Percentiles rank a stretch among this genome's conserved stretches.
These are phyloP conservation scores for Conticribra guillardii DNA, from an alignment of 108 stramenopile species.

Conservation along the genomic window DNA sequence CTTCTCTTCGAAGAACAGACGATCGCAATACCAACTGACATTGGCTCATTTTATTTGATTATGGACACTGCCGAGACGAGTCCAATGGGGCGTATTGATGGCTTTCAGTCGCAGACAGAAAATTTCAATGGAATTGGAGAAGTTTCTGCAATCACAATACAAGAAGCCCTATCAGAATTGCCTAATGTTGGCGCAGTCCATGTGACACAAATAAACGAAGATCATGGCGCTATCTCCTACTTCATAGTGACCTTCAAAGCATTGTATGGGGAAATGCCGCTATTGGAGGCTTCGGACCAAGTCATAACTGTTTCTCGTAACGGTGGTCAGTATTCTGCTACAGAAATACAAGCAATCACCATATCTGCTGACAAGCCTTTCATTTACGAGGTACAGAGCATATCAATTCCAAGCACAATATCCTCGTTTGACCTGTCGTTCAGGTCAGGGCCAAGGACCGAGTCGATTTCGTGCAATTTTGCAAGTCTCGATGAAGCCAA, in stretches of 20 bases:
- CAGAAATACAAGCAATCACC: conserved; percentile 82
- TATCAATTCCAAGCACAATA: conserved; percentile 17
- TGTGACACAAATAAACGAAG: conserved; percentile 41
- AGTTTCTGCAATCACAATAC: conserved; percentile 35
- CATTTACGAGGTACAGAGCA: conserved; percentile 64
- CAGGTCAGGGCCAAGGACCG: conserved; percentile 16
- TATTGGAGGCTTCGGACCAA: conserved; percentile 43
- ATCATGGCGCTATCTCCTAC: conserved; percentile 15
- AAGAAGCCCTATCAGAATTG: conserved; percentile 56
- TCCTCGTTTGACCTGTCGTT: conserved; percentile 43
- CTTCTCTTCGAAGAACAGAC: conserved; percentile 66
- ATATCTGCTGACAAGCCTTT: conserved; percentile 63
- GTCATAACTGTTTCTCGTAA: conserved; percentile 37
- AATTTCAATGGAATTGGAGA: conserved; percentile 19
- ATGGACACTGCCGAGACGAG: conserved; percentile 36
- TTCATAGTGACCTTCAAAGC: conserved; percentile 54
- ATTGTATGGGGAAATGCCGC: conserved; percentile 56
- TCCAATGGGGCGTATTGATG: conserved; percentile 30
- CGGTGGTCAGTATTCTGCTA: conserved; percentile 52
- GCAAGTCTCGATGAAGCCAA: conserved; percentile 14
- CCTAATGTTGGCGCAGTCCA: conserved; percentile 63
- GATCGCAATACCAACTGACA: conserved; percentile 25
- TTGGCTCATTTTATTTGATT: conserved; percentile 37
- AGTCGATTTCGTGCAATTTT: conserved; percentile 36
- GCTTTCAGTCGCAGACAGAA: conserved; percentile 23